Percentiles rank a stretch among this genome's conserved stretches.
These are phyloP conservation scores for Podospora conica DNA, from an alignment of 495 filamentous ascomycete genomes.

Conservation along the genomic window DNA sequence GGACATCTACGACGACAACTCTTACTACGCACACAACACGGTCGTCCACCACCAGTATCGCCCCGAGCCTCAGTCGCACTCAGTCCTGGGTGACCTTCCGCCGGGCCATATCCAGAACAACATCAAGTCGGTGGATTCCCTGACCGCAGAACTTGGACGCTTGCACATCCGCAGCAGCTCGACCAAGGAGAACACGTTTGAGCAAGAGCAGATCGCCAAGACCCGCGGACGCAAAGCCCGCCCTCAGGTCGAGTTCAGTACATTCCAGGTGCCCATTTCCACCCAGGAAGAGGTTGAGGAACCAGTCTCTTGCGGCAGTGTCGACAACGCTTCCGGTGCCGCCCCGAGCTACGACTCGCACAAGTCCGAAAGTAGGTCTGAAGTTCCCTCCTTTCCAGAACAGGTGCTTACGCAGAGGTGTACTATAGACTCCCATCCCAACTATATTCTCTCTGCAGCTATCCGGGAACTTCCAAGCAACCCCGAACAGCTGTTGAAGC, in stretches of 20 bases:
- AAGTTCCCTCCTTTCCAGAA: not conserved
- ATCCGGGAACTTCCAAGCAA: conserved; percentile 29
- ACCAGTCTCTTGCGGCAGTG: not conserved
- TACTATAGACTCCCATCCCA: conserved; percentile 2
- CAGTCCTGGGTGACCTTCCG: conserved; percentile 30
- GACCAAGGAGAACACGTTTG: conserved; percentile 20
- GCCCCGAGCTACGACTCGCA: not conserved
- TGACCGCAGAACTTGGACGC: conserved; percentile 25
- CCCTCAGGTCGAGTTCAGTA: conserved; percentile 5
- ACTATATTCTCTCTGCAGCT: conserved; percentile 29
- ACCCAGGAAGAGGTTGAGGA: not conserved
- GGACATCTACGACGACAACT: conserved; percentile 19
- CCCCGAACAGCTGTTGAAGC: conserved; percentile 39
- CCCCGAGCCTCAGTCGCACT: not conserved
- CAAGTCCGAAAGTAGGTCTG: not conserved
- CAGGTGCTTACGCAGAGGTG: not conserved
- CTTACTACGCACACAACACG: not conserved
- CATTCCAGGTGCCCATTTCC: conserved; percentile 5
- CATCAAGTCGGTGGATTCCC: conserved; percentile 21
- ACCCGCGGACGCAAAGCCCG: conserved; percentile 9
- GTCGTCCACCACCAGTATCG: conserved; percentile 15
- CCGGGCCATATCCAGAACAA: conserved; percentile 30
- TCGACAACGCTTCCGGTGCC: not conserved
- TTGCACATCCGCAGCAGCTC: conserved; percentile 23
- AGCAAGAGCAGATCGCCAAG: conserved; percentile 8